Percentiles rank a stretch among this genome's conserved stretches.
Evolutionary conservation across 2,329 filamentous ascomycete species (phyloP).

Genomic region (Pseudogymnoascus destructans): DNA sequence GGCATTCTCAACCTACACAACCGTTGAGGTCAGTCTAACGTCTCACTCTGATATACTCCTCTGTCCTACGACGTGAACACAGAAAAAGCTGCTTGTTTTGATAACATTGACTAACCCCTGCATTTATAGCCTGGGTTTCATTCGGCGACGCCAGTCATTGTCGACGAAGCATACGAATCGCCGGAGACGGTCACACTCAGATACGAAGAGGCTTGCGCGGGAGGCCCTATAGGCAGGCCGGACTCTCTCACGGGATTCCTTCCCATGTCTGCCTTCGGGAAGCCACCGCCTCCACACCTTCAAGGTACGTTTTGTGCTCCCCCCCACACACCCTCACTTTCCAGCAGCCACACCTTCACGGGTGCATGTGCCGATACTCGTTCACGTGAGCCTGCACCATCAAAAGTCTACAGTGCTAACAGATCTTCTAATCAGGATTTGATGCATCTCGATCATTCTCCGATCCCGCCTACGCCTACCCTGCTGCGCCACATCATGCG

Average conservation of each 20-base stretch:
- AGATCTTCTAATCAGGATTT: slow-evolving; percentile 19
- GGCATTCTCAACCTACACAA: slow-evolving; percentile 25
- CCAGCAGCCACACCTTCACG: slow-evolving; percentile 9
- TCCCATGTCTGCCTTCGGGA: slow-evolving; percentile 74
- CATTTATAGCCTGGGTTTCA: slow-evolving; percentile 21
- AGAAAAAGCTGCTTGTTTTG: not conserved
- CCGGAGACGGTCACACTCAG: slow-evolving; percentile 25
- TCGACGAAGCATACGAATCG: slow-evolving; percentile 26
- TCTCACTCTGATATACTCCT: slow-evolving; percentile 5
- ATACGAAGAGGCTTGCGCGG: slow-evolving; percentile 27
- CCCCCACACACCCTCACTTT: not conserved
- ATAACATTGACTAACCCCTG: slow-evolving; percentile 15
- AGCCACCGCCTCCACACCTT: slow-evolving; percentile 61
- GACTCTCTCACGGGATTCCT: slow-evolving; percentile 29
- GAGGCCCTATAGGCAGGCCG: slow-evolving; percentile 25
- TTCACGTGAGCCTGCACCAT: slow-evolving; percentile 18
- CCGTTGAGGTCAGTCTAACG: slow-evolving; percentile 24
- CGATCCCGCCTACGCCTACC: slow-evolving; percentile 34
- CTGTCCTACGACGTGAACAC: not conserved
- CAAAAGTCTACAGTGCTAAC: slow-evolving; percentile 6
- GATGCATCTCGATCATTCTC: slow-evolving; percentile 22
- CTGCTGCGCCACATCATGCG: slow-evolving; percentile 34
- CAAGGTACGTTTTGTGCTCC: slow-evolving; percentile 54
- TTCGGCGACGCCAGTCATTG: slow-evolving; percentile 24
- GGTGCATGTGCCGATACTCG: slow-evolving; percentile 8